Evolutionary conservation across 768 basidiomycete genomes (phyloP).

Genomic region (Mrakia blollopis): DNA sequence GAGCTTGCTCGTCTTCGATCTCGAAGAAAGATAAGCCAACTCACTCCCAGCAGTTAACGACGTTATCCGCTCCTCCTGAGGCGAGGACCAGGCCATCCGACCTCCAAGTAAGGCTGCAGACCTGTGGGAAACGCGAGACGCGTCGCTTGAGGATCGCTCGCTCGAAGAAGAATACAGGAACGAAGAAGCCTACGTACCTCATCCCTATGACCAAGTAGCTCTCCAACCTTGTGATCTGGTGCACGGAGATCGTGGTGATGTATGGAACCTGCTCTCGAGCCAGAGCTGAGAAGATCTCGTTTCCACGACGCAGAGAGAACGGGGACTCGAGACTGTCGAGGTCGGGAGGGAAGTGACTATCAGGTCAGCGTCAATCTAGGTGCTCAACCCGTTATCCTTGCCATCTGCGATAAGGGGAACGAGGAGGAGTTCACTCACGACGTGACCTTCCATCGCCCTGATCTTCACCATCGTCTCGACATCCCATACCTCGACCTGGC

Average conservation of each 20-base stretch:
- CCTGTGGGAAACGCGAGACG: background rate
- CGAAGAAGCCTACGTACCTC: slow-evolving; percentile 54
- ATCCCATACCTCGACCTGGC: slow-evolving; percentile 92
- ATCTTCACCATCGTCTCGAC: slow-evolving; percentile 69
- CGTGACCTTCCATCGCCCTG: slow-evolving; percentile 83
- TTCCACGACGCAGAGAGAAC: slow-evolving; percentile 67
- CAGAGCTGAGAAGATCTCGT: slow-evolving; percentile 75
- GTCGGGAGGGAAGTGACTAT: background rate
- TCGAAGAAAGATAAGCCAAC: slow-evolving; percentile 48
- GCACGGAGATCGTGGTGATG: slow-evolving; percentile 94
- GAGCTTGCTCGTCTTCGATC: no score
- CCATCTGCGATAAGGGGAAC: no score
- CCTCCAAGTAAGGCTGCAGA: slow-evolving; percentile 48
- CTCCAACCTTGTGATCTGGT: slow-evolving; percentile 79
- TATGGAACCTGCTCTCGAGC: slow-evolving; percentile 89
- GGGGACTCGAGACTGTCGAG: slow-evolving; percentile 61
- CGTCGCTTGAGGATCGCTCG: no score
- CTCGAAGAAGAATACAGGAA: no score
- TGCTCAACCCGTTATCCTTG: no score
- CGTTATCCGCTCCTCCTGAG: slow-evolving; percentile 94
- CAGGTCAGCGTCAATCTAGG: no score
- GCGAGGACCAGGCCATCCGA: slow-evolving; percentile 53
- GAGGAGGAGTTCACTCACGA: slow-evolving; percentile 26
- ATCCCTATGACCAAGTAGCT: slow-evolving; percentile 80
- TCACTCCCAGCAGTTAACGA: slow-evolving; percentile 97